Conservation (phyloP, 2,329 filamentous ascomycete genomes). For the Venturia carpophila region DNA sequence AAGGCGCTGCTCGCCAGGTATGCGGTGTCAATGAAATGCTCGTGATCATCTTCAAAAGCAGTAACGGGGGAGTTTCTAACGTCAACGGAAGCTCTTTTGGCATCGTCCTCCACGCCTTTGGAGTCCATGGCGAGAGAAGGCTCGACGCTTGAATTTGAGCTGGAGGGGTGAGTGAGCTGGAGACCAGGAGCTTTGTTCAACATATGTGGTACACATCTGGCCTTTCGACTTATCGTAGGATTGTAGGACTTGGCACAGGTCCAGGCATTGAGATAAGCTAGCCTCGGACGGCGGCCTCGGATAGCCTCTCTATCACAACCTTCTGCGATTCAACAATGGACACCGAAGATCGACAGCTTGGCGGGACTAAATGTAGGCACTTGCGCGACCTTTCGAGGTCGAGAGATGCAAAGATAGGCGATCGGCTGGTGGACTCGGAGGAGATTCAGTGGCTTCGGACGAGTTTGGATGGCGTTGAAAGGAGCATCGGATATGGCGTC, state of each 20-base stretch:
- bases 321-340: neutral
- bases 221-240: neutral
- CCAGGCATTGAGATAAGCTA: constrained; percentile 1
- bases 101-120: neutral
- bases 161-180: neutral
- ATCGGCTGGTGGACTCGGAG: neutral
- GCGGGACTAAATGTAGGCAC: too few species aligned
- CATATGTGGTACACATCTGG: neutral
- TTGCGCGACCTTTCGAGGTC: too few species aligned
- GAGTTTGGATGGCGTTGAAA: neutral
- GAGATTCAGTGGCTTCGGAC: neutral
- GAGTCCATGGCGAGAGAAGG: neutral
- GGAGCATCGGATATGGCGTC: neutral
- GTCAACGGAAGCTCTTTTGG: neutral
- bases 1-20: neutral
- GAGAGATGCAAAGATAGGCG: neutral
- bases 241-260: neutral
- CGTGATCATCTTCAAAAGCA: neutral
- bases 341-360: neutral
- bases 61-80: neutral
- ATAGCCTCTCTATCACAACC: too few species aligned
- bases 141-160: neutral
- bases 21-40: neutral
- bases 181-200: neutral
- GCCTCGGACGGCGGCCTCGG: too few species aligned